Conservation (phyloP, 768 basidiomycete genomes). For the Gymnopilus dilepis region DNA sequence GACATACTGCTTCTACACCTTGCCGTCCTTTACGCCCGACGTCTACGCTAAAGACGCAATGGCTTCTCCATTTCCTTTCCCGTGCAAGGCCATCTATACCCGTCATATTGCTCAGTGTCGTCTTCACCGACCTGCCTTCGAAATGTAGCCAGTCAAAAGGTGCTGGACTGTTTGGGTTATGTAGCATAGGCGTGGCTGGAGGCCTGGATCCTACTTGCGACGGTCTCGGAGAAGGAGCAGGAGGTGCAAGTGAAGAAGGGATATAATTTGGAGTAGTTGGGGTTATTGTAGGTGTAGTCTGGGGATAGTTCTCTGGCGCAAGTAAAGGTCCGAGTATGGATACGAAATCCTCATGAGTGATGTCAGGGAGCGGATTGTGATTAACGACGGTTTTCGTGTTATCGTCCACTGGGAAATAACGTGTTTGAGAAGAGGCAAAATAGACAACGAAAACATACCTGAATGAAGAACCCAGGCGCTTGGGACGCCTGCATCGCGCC, state of each 20-base stretch:
- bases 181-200: conserved; percentile 36
- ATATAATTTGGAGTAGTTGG: conserved; percentile 34
- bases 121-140: conserved; percentile 80
- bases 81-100: conserved; percentile 83
- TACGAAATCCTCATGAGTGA: conserved; percentile 88
- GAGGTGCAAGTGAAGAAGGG: conserved; percentile 41
- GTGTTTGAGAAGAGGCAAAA: conserved; percentile 1
- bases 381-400: conserved; percentile 76
- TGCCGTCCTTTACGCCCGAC: conserved; percentile 75
- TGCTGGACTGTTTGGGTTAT: conserved; percentile 64
- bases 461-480: conserved; percentile 83
- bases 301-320: conserved; percentile 77
- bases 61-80: conserved; percentile 83
- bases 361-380: conserved; percentile 86
- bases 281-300: conserved; percentile 35
- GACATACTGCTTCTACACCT: conserved; percentile 78
- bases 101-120: conserved; percentile 76
- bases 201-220: conserved; percentile 39
- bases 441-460: conserved; percentile 42
- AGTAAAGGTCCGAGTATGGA: conserved; percentile 79
- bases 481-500: conserved; percentile 75
- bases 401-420: conserved; percentile 51
- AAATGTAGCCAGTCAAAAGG: conserved; percentile 91
- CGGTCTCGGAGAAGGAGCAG: conserved; percentile 37
- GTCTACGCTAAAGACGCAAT: conserved; percentile 83